These are phyloP conservation scores for Ophiocordyceps camponoti-saundersi DNA, from an alignment of 2,329 filamentous ascomycete genomes.

Conservation along the genomic window DNA sequence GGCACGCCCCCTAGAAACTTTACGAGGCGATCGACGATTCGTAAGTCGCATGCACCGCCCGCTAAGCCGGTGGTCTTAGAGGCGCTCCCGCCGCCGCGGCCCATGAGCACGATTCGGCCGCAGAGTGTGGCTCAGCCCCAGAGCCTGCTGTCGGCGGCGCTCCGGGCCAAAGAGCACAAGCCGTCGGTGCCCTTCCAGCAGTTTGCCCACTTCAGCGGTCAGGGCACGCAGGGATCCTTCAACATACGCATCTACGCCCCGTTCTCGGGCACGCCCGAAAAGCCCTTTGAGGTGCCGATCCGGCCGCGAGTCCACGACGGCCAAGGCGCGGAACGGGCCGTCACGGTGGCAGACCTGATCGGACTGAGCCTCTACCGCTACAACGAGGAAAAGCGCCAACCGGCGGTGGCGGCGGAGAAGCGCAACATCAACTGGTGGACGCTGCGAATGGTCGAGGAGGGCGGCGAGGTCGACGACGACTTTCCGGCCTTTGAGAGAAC, in stretches of 20 bases:
- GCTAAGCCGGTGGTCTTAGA: slow-evolving; percentile 40
- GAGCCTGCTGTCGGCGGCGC: slow-evolving; percentile 53
- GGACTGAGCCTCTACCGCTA: slow-evolving; percentile 66
- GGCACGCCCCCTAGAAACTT: slow-evolving; percentile 47
- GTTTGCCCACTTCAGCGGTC: slow-evolving; percentile 60
- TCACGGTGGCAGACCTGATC: slow-evolving; percentile 67
- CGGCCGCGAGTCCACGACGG: slow-evolving; percentile 52
- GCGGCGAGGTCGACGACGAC: slow-evolving; percentile 71
- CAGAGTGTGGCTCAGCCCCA: slow-evolving; percentile 52
- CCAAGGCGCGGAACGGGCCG: slow-evolving; percentile 39
- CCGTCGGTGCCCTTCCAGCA: slow-evolving; percentile 57
- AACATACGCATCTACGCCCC: slow-evolving; percentile 63
- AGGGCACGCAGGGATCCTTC: slow-evolving; percentile 61
- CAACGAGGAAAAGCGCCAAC: slow-evolving; percentile 58
- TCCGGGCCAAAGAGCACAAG: slow-evolving; percentile 55
- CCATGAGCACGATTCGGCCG: slow-evolving; percentile 44
- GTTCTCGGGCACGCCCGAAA: slow-evolving; percentile 46
- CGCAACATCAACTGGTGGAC: slow-evolving; percentile 71
- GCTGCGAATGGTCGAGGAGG: slow-evolving; percentile 68
- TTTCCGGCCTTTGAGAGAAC: slow-evolving; percentile 64
- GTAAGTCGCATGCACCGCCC: slow-evolving; percentile 37
- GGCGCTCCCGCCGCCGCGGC: slow-evolving; percentile 54
- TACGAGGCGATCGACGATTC: slow-evolving; percentile 43
- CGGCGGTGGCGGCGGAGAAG: slow-evolving; percentile 45
- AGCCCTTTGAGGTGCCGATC: slow-evolving; percentile 56